These are phyloP conservation scores for Berkeleyomyces basicola DNA, from an alignment of 2,329 filamentous ascomycete species.

Conservation along the genomic window DNA sequence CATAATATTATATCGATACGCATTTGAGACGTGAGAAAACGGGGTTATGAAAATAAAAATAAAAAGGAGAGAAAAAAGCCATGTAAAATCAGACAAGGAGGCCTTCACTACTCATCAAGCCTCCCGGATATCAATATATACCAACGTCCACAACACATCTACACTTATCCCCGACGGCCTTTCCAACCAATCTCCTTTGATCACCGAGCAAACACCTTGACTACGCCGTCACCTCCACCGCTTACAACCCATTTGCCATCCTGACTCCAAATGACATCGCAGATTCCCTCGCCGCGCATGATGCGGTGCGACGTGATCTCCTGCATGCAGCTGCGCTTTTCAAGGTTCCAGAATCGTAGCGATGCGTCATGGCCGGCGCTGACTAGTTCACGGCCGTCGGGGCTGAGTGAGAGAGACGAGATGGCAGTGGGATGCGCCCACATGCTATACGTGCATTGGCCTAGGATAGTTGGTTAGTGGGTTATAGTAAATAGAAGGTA, in stretches of 20 bases:
- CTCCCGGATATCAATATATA: conserved; percentile 1
- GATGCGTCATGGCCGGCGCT: conserved; percentile 92
- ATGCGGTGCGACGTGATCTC: conserved; percentile 85
- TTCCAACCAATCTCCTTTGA: background rate
- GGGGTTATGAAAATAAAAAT: background rate
- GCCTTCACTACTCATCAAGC: background rate
- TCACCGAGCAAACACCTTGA: conserved; percentile 68
- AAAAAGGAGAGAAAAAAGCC: too few species aligned
- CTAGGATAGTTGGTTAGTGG: conserved; percentile 28
- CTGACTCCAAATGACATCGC: conserved; percentile 85
- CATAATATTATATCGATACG: background rate
- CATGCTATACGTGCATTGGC: conserved; percentile 99
- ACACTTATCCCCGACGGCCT: background rate
- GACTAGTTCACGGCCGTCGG: conserved; percentile 84
- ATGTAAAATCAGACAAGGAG: background rate
- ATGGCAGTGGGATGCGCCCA: conserved; percentile 89
- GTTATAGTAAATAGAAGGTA: background rate
- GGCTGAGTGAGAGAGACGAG: conserved; percentile 77
- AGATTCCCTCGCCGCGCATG: conserved; percentile 93
- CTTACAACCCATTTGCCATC: conserved; percentile 91
- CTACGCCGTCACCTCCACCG: conserved; percentile 84
- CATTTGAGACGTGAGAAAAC: background rate
- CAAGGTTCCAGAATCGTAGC: conserved; percentile 89
- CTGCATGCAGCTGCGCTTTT: conserved; percentile 88
- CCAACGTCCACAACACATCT: background rate